Evolutionary conservation across 1,284 basidiomycete species (phyloP).

Genomic region (Kalmanozyma brasiliensis): DNA sequence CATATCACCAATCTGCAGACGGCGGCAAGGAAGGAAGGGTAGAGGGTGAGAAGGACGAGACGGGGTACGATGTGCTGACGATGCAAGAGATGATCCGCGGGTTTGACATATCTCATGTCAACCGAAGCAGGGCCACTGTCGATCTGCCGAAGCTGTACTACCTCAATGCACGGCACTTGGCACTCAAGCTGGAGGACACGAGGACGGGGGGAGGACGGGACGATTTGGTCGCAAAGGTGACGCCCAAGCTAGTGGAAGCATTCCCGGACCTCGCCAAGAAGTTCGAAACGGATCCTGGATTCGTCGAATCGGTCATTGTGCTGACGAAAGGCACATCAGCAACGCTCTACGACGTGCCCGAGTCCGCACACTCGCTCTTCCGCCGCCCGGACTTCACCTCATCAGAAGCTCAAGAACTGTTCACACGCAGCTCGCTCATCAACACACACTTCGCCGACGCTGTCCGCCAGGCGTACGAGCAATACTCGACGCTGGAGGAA

Average conservation of each 20-base stretch:
- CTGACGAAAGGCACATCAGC: conserved; percentile 27
- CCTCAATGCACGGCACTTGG: conserved; percentile 57
- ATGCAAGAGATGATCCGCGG: conserved; percentile 52
- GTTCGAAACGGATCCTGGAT: background rate
- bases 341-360: conserved; percentile 32
- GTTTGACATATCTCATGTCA: conserved; percentile 58
- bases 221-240: conserved; percentile 22
- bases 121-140: conserved; percentile 56
- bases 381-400: conserved; percentile 2
- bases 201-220: conserved; percentile 11
- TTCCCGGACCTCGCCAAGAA: conserved; percentile 12
- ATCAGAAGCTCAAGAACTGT: conserved; percentile 3
- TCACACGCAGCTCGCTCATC: conserved; percentile 10
- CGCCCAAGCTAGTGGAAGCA: conserved; percentile 4
- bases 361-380: conserved; percentile 26
- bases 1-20: conserved; percentile 29
- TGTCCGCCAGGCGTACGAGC: conserved; percentile 3
- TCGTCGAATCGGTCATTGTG: conserved; percentile 17
- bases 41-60: conserved; percentile 12
- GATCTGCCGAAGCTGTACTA: conserved; percentile 59
- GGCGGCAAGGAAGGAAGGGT: background rate
- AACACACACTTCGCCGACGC: conserved; percentile 21
- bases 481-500: background rate
- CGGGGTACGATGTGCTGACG: conserved; percentile 50
- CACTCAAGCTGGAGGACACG: conserved; percentile 46